Evolutionary conservation across 176 grass and related monocot species (phyloP).

Genomic region (Oryza punctata): DNA sequence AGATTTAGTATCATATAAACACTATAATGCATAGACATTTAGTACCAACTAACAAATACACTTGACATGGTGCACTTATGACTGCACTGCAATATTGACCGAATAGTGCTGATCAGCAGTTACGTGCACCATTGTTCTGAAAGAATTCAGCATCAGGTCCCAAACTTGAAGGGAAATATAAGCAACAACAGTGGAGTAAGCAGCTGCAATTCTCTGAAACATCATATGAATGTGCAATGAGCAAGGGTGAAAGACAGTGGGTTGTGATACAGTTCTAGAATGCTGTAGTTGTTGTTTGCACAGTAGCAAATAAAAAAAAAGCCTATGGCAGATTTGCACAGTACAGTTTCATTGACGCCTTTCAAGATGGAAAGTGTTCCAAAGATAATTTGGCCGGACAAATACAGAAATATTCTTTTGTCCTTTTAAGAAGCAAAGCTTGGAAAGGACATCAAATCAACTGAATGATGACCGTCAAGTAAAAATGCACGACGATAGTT

Average conservation of each 20-base stretch:
- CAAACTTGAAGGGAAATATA: neutral
- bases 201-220: too few species aligned
- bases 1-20: neutral
- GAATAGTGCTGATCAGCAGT: neutral
- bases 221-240: too few species aligned
- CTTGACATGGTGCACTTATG: neutral
- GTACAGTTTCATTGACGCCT: neutral
- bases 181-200: too few species aligned
- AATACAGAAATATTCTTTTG: neutral
- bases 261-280: neutral
- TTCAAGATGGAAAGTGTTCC: neutral
- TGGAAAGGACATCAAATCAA: neutral
- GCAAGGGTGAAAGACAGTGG: neutral
- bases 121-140: slow-evolving; percentile 41
- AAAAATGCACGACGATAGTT: neutral
- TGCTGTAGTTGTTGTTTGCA: neutral
- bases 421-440: neutral
- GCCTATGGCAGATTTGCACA: neutral
- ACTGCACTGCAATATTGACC: neutral
- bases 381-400: neutral
- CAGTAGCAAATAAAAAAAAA: neutral
- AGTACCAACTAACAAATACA: neutral
- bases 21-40: neutral
- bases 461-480: neutral
- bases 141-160: slow-evolving; percentile 54